Evolutionary conservation across 257 asterid genomes (phyloP).

Genomic region (Gardenia jasminoides): DNA sequence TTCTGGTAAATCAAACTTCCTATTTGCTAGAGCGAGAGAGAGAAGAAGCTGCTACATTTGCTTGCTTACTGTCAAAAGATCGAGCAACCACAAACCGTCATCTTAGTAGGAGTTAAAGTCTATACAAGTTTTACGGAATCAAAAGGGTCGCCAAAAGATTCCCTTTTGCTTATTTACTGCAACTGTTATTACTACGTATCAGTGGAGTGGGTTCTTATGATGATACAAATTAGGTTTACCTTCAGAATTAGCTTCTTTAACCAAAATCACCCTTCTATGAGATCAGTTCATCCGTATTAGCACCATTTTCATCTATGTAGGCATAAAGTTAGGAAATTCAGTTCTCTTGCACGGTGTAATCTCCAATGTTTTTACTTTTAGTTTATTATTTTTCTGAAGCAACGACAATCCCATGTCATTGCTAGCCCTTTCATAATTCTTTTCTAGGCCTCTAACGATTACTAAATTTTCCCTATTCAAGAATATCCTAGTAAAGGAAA

Average conservation of each 20-base stretch:
- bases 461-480: no score
- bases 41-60: background rate
- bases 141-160: background rate
- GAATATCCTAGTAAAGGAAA: background rate
- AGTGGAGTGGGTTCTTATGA: background rate
- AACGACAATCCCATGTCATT: background rate
- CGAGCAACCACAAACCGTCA: background rate
- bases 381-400: background rate
- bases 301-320: background rate
- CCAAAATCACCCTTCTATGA: background rate
- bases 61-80: background rate
- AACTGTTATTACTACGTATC: background rate
- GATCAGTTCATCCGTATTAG: background rate
- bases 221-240: background rate
- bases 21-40: background rate
- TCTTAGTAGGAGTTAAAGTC: no score
- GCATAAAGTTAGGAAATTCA: background rate
- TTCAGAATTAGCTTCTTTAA: background rate
- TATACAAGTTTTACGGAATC: no score
- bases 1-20: constrained; percentile 36
- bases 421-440: background rate
- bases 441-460: background rate
- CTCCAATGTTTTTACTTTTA: background rate
- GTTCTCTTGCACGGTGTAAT: no score
- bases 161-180: background rate